These are phyloP conservation scores for Kuraishia capsulata DNA, from an alignment of 805 yeast species.

Conservation along the genomic window DNA sequence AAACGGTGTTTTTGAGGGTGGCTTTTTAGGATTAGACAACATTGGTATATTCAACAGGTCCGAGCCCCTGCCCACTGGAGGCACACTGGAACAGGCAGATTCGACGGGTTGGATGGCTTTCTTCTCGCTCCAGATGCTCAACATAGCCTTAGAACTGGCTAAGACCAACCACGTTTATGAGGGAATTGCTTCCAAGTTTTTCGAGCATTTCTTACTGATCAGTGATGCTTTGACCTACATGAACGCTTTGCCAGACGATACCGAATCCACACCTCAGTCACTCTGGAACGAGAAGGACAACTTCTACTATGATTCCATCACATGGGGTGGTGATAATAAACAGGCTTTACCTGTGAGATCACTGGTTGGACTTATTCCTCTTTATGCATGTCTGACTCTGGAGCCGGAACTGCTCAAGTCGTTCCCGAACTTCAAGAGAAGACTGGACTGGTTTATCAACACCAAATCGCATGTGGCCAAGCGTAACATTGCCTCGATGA, in stretches of 20 bases:
- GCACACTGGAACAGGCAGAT: slow-evolving; percentile 85
- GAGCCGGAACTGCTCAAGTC: slow-evolving; percentile 74
- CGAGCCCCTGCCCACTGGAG: slow-evolving; percentile 90
- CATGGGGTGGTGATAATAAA: slow-evolving; percentile 62
- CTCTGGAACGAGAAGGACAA: slow-evolving; percentile 87
- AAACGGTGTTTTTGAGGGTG: slow-evolving; percentile 88
- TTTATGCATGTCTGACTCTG: slow-evolving; percentile 80
- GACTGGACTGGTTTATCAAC: slow-evolving; percentile 77
- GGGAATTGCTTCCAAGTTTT: slow-evolving; percentile 88
- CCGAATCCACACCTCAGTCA: slow-evolving; percentile 42
- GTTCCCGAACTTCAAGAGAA: slow-evolving; percentile 74
- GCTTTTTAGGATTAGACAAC: slow-evolving; percentile 86
- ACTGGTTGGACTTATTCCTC: slow-evolving; percentile 83
- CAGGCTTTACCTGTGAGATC: slow-evolving; percentile 79
- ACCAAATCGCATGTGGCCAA: slow-evolving; percentile 61
- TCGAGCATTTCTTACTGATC: slow-evolving; percentile 84
- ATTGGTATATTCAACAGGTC: slow-evolving; percentile 90
- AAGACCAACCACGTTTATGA: slow-evolving; percentile 81
- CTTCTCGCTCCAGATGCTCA: slow-evolving; percentile 82
- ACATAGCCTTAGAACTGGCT: slow-evolving; percentile 85
- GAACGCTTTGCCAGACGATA: slow-evolving; percentile 27
- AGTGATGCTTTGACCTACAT: slow-evolving; percentile 88
- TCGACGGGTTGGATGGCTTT: slow-evolving; percentile 98
- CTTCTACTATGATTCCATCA: slow-evolving; percentile 85
- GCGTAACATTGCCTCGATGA: slow-evolving; percentile 83